Evolutionary conservation across 495 filamentous ascomycete species (phyloP), one percentile per base, ranked within the genome.

Genomic region (Collariella sp.): DNA sequence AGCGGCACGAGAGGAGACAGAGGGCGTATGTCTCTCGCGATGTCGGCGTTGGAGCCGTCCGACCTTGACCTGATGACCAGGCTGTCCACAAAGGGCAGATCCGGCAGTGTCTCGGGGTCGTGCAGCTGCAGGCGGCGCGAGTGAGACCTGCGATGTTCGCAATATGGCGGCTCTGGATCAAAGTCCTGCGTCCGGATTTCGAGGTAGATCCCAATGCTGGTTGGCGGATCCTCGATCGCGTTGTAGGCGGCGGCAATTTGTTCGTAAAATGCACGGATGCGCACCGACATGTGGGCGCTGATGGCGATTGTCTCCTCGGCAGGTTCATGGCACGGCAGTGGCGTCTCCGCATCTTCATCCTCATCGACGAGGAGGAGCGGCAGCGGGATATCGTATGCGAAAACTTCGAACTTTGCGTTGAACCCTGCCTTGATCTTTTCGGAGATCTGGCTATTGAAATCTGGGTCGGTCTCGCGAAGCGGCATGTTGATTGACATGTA

Each of bases 121-220:
- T 52, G 58, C 12, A 66, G 15, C 45, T 49, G 56, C 33, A 66
- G 63, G 40, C 58, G 58, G 40, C 52, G 53, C 16, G 50, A 46
- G 58, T 64, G 56, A 41, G 57, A 64, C 41, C 40, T 46, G 53
- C 58, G 63, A 38, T 66, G 63, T 22, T 42, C 29, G 46, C 61
- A 66, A 44, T 58, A n/a, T n/a, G n/a, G 5, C 19, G 53, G 55
- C 36, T 56, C 52, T 45, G 22, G 16, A 44, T 61, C 54, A 50
- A 63, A 63, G 52, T 54, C 56, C 50, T 65, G 57, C 7, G 15
- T 19, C 33, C 33, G 22, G 46, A 49, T 6, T 5, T 0, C 18
- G 46, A 49, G 36, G 34, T 48, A n/a, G 18, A 48, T 24, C n/a
- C 3, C 33, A 31, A 48, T n/a, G 18, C 46, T 31, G 29, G 19